Base-by-base conservation (phyloP, 257 asterid species). In the Nicotiana obtusifolia region DNA sequence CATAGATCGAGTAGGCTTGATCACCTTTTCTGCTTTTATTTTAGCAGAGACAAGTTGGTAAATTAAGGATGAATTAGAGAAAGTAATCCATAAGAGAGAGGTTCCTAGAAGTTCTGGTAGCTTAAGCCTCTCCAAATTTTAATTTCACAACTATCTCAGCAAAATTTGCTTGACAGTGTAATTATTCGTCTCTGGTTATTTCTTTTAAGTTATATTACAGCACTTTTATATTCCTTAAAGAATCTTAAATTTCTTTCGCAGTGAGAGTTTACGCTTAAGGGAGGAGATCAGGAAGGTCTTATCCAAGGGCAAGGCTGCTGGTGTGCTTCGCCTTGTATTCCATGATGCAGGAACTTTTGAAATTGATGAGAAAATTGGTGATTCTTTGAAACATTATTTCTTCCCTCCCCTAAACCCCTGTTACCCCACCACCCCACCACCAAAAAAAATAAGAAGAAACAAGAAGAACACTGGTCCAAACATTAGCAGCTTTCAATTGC, bases 271-370 rank as follows among this genome's bases (percentile, higher is more conserved):
- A 82, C 77, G 84, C 81, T 73, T 95, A 54, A 90, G 80, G 84
- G 96, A 91, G 81, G 99, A 91, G 87, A 90, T 95, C 66, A 66
- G 84, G 82, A 89, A 90, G 87, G 91, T 91, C 57, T 80, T 93
- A 81, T 87, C 97, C 84, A 91, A 88, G 87, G 89, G 84, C 84
- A 92, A 91, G 85, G 97, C 98, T 87, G 93, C 98, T 60, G 97
- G 98, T 77, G 88, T 92, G 69, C 97, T 95, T 81, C 98, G 98
- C 81, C 86, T 95, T 83, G 99, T 89, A 64, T 95, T 95, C 84
- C 98, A 93, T n/a, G 99, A 95, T 65, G 98, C 99, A n/a, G 99
- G 98, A 87, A 95, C 99, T 83, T 95, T 90, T 81, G 92, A 89
- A 82, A 81, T 85, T 82, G 86, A 86, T 19, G 92, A 91, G 44